Evolutionary conservation across 495 filamentous ascomycete species (phyloP).

Genomic region (Neurospora africana): DNA sequence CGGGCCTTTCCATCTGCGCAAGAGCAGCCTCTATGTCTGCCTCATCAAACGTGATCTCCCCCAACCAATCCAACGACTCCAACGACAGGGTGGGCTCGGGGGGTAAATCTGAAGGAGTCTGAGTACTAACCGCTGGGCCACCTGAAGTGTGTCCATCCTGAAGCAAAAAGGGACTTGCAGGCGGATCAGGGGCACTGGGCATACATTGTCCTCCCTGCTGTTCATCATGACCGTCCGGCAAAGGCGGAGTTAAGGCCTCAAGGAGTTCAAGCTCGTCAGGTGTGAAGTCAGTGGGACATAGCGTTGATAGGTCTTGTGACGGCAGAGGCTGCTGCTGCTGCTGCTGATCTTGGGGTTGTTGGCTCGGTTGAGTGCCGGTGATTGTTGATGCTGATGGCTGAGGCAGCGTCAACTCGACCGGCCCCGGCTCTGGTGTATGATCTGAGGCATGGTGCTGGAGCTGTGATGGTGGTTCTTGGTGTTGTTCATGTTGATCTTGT

Average conservation of each 20-base stretch:
- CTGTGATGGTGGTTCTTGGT: conserved; percentile 7
- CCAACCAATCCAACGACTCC: background rate
- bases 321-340: background rate
- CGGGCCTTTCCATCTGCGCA: background rate
- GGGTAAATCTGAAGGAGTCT: conserved; percentile 5
- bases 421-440: conserved; percentile 3
- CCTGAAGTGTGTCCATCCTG: conserved; percentile 22
- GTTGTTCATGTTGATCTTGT: background rate
- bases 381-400: background rate
- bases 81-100: background rate
- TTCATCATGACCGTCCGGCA: background rate
- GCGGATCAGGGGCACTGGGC: conserved; percentile 21
- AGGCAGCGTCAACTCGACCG: background rate
- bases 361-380: background rate
- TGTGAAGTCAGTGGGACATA: background rate
- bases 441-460: background rate
- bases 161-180: conserved; percentile 11
- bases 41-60: background rate
- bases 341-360: background rate
- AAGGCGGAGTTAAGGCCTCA: conserved; percentile 1
- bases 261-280: background rate
- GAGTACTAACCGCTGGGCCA: conserved; percentile 20
- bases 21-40: background rate
- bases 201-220: background rate
- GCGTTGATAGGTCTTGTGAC: background rate